Percentiles rank a stretch among this genome's conserved stretches.
Evolutionary conservation across 2,329 filamentous ascomycete genomes (phyloP).

Genomic region (Beauveria caledonica): DNA sequence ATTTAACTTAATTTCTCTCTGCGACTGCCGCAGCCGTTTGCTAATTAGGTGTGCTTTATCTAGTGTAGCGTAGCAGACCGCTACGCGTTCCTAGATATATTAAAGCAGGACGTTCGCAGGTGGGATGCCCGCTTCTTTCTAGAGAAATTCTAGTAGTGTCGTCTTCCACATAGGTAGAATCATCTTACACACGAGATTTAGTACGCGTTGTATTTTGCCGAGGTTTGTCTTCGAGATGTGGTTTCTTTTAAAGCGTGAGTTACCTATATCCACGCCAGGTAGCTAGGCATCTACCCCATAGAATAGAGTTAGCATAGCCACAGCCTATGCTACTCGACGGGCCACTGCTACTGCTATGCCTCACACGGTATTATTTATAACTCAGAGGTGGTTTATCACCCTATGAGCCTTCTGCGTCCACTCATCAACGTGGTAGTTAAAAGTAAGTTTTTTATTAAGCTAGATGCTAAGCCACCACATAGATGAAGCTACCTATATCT

Average conservation of each 20-base stretch:
- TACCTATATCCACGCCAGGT: neutral
- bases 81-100: neutral
- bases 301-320: slow-evolving; percentile 1
- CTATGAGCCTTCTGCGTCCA: neutral
- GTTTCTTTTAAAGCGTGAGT: neutral
- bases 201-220: neutral
- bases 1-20: slow-evolving; percentile 1
- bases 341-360: neutral
- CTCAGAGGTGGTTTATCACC: neutral
- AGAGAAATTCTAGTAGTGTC: neutral
- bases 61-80: neutral
- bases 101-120: neutral
- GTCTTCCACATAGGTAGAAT: slow-evolving; percentile 5
- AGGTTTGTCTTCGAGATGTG: slow-evolving; percentile 6
- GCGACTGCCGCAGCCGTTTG: neutral
- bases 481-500: no score
- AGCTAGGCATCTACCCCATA: slow-evolving; percentile 1
- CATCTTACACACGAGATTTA: slow-evolving; percentile 1
- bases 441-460: neutral
- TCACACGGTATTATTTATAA: neutral
- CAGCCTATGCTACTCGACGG: neutral
- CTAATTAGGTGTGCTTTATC: slow-evolving; percentile 1
- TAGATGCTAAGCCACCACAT: no score
- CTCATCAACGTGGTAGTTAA: neutral
- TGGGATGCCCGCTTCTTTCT: slow-evolving; percentile 7